Conservation (phyloP, 2,329 filamentous ascomycete species). For the Paecilomyces sp. region DNA sequence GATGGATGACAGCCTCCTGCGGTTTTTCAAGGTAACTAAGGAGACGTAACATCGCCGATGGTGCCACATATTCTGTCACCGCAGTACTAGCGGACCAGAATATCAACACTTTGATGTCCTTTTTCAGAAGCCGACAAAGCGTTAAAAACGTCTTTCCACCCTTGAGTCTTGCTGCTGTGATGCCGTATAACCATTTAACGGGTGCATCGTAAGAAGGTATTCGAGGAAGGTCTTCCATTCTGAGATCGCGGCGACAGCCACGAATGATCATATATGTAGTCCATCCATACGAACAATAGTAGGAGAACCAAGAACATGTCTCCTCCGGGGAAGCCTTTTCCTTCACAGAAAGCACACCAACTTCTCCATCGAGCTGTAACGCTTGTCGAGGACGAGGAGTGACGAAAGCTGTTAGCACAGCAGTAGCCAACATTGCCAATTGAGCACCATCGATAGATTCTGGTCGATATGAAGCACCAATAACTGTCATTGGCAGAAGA, state of each 20-base stretch:
- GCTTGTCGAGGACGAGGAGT: conserved; percentile 13
- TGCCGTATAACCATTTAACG: conserved; percentile 16
- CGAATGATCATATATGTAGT: conserved; percentile 22
- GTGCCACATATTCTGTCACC: conserved; percentile 43
- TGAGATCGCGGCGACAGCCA: conserved; percentile 20
- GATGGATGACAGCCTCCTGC: conserved; percentile 36
- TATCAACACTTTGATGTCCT: conserved; percentile 19
- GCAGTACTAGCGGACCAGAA: conserved; percentile 16
- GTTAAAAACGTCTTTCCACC: conserved; percentile 21
- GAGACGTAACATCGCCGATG: conserved; percentile 49
- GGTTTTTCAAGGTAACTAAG: conserved; percentile 46
- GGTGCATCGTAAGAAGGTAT: conserved; percentile 24
- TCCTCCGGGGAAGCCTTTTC: conserved; percentile 19
- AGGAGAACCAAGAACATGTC: conserved; percentile 24
- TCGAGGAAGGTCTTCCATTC: conserved; percentile 24
- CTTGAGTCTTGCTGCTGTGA: conserved; percentile 15
- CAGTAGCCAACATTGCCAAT: conserved; percentile 10
- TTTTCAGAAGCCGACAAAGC: conserved; percentile 16
- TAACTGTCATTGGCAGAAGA: conserved; percentile 16
- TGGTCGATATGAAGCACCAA: conserved; percentile 13
- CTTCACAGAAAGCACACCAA: conserved; percentile 2
- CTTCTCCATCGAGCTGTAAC: conserved; percentile 11
- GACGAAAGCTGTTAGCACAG: conserved; percentile 9
- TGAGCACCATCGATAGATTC: conserved; percentile 10
- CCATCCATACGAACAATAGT: conserved; percentile 27